Base-by-base conservation (phyloP, 768 basidiomycete species). In the Myochromella boudieri region DNA sequence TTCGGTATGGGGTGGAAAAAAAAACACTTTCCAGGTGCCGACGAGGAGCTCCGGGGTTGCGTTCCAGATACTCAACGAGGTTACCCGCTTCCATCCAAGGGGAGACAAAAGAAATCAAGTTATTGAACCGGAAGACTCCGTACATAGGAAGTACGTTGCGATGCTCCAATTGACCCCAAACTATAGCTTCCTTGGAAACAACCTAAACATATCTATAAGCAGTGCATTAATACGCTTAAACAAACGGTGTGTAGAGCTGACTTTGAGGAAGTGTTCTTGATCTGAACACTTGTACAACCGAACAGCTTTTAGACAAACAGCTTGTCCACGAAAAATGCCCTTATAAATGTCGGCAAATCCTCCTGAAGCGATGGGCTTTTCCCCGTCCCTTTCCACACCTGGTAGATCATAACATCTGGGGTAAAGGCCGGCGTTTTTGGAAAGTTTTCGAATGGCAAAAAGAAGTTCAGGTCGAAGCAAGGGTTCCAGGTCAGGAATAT, bases 1-100 rank as follows among this genome's bases (percentile, higher is more conserved):
- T 18, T 3, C 39, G 18, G 22, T 25, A 17, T n/a, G 24, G 11
- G 9, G 39, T 28, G 21, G 33, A 28, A n/a, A 34, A 7, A 12
- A 34, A 6, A 17, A 5, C 14, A 14, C 39, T 10, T 41, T 26
- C 41, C 22, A 37, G 24, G 4, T 39, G 37, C 5, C 25, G 29
- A 24, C 48, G 48, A 27, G 24, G 44, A 0, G 15, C 31, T n/a
- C 26, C 15, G 7, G 24, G 33, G 17, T 44, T 26, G 6, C 25
- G 21, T 29, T 49, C 31, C n/a, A 49, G 29, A 28, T 33, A 49
- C n/a, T 31, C 27, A 22, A 8, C 37, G 18, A 49, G 15, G n/a
- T 42, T 37, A 6, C 48, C 48, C 14, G 44, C 28, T 8, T 49
- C 48, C 42, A 49, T 44, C 48, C 48, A 49, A 10, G 48, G 48